A percentile compares a stretch with the other conserved stretches of the same genome.
Conservation (phyloP, 2,329 filamentous ascomycete genomes). For the Fusarium sp. region DNA sequence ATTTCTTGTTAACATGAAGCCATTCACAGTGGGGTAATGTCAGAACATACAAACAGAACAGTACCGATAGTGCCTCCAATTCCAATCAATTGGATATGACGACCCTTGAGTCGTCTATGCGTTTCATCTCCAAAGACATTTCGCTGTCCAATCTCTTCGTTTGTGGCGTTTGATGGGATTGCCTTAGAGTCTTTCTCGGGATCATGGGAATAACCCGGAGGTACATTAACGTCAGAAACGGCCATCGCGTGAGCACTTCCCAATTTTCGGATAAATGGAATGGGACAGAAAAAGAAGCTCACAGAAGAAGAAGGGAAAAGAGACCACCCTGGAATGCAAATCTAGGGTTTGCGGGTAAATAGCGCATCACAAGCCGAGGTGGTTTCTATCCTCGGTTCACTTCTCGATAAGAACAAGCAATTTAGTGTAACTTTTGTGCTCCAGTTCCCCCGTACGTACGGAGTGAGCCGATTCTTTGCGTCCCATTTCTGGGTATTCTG, state of each 20-base stretch:
- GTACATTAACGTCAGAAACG: slow-evolving; percentile 16
- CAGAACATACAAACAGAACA: slow-evolving; percentile 62
- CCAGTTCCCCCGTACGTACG: slow-evolving; percentile 8
- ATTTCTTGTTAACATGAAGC: not conserved
- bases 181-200: slow-evolving; percentile 38
- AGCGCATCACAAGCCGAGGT: slow-evolving; percentile 24
- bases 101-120: slow-evolving; percentile 65
- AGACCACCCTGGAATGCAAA: not conserved
- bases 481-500: not conserved
- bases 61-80: slow-evolving; percentile 75
- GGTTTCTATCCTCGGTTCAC: not conserved
- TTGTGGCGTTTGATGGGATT: not conserved
- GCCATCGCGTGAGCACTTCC: slow-evolving; percentile 22
- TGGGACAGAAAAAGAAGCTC: not conserved
- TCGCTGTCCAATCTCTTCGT: slow-evolving; percentile 1
- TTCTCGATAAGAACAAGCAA: not conserved
- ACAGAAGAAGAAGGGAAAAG: not conserved
- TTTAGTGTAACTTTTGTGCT: slow-evolving; percentile 20
- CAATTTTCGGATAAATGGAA: not conserved
- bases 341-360: slow-evolving; percentile 8
- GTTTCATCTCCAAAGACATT: slow-evolving; percentile 48
- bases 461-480: slow-evolving; percentile 10
- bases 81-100: slow-evolving; percentile 70
- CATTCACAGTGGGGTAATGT: not conserved
- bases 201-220: slow-evolving; percentile 39